Percentiles rank a stretch among this genome's conserved stretches.
These are phyloP conservation scores for Emergomyces pasteurianus DNA, from an alignment of 2,329 filamentous ascomycete genomes.

Conservation along the genomic window DNA sequence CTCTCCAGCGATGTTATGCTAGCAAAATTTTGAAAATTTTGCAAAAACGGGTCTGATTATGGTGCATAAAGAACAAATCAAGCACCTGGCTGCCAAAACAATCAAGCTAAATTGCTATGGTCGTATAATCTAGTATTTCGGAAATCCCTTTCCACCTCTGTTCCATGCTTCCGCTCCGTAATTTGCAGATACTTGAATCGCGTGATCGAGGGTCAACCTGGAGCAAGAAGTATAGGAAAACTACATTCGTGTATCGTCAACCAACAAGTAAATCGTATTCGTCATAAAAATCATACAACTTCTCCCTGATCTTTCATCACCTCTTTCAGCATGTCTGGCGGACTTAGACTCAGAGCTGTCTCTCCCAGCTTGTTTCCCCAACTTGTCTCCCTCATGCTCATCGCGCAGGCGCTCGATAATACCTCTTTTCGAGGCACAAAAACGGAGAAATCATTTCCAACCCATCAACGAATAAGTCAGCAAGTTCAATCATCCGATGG, in stretches of 20 bases:
- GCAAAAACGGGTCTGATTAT: background rate
- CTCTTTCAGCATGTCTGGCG: background rate
- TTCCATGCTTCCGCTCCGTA: background rate
- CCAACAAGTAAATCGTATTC: background rate
- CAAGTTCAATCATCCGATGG: conserved; percentile 6
- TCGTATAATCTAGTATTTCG: background rate
- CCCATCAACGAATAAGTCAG: background rate
- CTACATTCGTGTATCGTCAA: background rate
- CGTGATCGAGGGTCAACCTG: background rate
- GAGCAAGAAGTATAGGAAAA: background rate
- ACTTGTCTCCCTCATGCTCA: too few relatives aligned
- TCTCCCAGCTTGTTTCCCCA: too few relatives aligned
- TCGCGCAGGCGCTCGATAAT: background rate
- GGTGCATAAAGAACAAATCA: background rate
- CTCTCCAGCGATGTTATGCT: background rate
- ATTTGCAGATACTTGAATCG: background rate
- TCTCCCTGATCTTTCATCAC: background rate
- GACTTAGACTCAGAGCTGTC: background rate
- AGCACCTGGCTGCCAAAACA: background rate
- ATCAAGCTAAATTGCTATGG: background rate
- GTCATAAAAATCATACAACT: background rate
- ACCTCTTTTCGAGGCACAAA: background rate
- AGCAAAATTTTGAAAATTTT: background rate
- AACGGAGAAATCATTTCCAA: background rate
- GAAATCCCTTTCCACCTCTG: background rate